phyloP scores from a whole-genome alignment of 352 stramenopile genomes.

The Phytophthora foliorum region DNA sequence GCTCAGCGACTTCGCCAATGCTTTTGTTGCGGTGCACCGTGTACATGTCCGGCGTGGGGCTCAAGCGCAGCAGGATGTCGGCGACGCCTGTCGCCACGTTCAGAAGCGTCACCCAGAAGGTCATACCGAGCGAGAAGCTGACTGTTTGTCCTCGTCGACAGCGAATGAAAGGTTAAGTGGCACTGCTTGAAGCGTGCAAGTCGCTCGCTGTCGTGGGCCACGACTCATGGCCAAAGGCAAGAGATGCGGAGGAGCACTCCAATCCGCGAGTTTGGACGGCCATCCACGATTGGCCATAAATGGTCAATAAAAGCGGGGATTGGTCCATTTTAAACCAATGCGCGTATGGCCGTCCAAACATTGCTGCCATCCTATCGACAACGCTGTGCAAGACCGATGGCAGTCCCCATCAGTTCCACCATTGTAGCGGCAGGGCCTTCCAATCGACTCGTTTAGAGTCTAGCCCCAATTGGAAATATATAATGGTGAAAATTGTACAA shows the following conservation, averaged over 20 bases:
- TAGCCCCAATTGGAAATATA: too few species aligned
- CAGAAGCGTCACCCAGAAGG: conserved; percentile 28
- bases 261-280: conserved; percentile 24
- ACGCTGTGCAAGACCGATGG: too few species aligned
- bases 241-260: conserved; percentile 7
- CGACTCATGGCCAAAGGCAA: not conserved
- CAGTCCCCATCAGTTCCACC: too few species aligned
- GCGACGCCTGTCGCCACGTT: conserved; percentile 27
- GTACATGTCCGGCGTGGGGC: conserved; percentile 38
- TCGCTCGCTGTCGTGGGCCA: not conserved
- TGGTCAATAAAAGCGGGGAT: not conserved
- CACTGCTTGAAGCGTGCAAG: conserved; percentile 9
- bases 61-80: conserved; percentile 36
- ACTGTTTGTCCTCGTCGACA: conserved; percentile 1
- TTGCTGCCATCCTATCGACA: conserved; percentile 4
- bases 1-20: conserved; percentile 35
- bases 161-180: conserved; percentile 16
- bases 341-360: conserved; percentile 12
- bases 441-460: too few species aligned
- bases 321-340: conserved; percentile 2
- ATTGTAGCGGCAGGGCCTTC: too few species aligned
- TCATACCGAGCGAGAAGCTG: conserved; percentile 15
- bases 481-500: too few species aligned
- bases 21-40: conserved; percentile 37
- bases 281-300: conserved; percentile 12